phyloP scores from a whole-genome alignment of 768 basidiomycete species.

The Zangia roseola region DNA sequence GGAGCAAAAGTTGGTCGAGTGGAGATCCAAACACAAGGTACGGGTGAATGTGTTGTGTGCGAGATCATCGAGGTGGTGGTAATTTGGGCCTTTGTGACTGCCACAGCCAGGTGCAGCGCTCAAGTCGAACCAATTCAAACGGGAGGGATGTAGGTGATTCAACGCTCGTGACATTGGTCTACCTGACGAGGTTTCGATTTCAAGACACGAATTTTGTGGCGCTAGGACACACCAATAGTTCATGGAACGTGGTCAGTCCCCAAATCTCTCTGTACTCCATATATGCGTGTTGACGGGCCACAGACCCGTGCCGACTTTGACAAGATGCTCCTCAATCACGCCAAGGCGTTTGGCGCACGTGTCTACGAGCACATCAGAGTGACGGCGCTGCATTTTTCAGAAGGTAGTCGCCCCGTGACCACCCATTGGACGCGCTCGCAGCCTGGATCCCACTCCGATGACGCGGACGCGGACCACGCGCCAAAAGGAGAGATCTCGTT shows the following conservation, averaged over 20 bases:
- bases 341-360: not conserved
- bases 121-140: slow-evolving; percentile 4
- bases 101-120: slow-evolving; percentile 3
- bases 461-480: no score
- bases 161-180: not conserved
- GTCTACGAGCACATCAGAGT: no score
- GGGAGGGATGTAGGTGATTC: slow-evolving; percentile 40
- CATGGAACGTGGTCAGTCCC: slow-evolving; percentile 1
- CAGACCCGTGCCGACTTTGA: not conserved
- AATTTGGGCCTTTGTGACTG: no score
- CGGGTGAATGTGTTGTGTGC: no score
- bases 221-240: not conserved
- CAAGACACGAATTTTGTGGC: not conserved
- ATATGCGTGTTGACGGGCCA: not conserved
- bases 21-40: slow-evolving; percentile 52
- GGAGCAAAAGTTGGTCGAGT: slow-evolving; percentile 40
- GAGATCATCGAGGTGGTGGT: no score
- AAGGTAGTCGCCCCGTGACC: slow-evolving; percentile 39
- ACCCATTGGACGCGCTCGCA: slow-evolving; percentile 33
- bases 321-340: not conserved
- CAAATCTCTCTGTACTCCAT: no score
- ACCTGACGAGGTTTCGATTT: not conserved
- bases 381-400: not conserved
- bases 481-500: slow-evolving; percentile 64
- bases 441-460: slow-evolving; percentile 32